phyloP scores from a whole-genome alignment of 345 rosid genomes.

The Acer saccharum region DNA sequence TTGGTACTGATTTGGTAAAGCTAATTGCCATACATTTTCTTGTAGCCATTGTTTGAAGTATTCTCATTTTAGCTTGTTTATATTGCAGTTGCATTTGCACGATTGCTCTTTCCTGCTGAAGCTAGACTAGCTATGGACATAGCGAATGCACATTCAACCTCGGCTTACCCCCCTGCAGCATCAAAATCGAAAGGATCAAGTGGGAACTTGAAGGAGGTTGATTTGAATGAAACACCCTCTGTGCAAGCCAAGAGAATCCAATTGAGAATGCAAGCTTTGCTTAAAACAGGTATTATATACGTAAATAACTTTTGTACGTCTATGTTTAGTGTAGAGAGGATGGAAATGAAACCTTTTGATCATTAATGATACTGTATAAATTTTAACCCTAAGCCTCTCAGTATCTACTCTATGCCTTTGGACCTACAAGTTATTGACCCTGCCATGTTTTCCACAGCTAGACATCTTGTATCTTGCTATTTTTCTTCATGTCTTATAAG shows the following conservation, averaged over 20 bases:
- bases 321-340: not conserved
- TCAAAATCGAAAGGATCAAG: constrained; percentile 26
- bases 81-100: constrained; percentile 45
- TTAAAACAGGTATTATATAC: constrained; percentile 38
- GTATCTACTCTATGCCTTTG: not conserved
- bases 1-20: not conserved
- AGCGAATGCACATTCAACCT: constrained; percentile 38
- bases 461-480: not conserved
- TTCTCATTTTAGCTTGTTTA: not conserved
- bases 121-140: constrained; percentile 50
- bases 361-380: not conserved
- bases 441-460: not conserved
- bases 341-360: not conserved
- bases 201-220: constrained; percentile 26
- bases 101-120: constrained; percentile 44
- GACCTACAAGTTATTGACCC: not conserved
- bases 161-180: constrained; percentile 10
- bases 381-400: no score
- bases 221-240: constrained; percentile 36
- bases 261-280: constrained; percentile 34
- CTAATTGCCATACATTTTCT: not conserved
- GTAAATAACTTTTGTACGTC: not conserved
- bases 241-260: constrained; percentile 24
- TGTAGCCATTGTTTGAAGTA: not conserved
- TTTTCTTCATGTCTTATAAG: not conserved